Evolutionary conservation across 208 protist genomes (phyloP).

Genomic region (Leishmania guyanensis): DNA sequence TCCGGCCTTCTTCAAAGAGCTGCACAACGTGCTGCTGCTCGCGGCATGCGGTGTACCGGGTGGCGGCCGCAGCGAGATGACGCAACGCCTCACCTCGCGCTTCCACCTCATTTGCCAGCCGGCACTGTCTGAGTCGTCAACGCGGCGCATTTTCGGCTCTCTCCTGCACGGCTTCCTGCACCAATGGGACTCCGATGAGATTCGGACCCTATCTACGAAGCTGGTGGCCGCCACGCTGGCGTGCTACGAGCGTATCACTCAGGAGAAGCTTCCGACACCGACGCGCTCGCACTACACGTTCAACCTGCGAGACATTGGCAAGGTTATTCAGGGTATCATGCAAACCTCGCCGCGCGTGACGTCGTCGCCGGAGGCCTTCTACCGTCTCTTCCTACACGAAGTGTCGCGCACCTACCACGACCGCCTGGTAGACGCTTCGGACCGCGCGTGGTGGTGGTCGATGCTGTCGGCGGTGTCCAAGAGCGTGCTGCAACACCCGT

Average conservation of each 20-base stretch:
- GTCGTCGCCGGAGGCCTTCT: conserved; percentile 43
- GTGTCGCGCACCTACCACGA: conserved; percentile 96
- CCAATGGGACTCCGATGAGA: conserved; percentile 56
- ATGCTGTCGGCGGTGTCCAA: conserved; percentile 62
- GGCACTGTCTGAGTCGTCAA: conserved; percentile 83
- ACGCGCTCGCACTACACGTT: conserved; percentile 99
- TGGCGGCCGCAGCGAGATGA: conserved; percentile 94
- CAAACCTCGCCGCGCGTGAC: conserved; percentile 80
- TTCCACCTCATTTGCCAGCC: conserved; percentile 95
- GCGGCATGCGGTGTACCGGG: conserved; percentile 95
- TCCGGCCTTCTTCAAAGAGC: conserved; percentile 91
- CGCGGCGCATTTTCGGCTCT: conserved; percentile 95
- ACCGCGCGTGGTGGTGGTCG: conserved; percentile 93
- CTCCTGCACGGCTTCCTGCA: conserved; percentile 94
- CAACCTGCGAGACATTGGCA: conserved; percentile 98
- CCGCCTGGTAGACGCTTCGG: conserved; percentile 92
- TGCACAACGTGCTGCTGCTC: conserved; percentile 91
- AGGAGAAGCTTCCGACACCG: conserved; percentile 97
- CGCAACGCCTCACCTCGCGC: conserved; percentile 90
- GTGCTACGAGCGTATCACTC: conserved; percentile 94
- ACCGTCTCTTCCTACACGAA: conserved; percentile 96
- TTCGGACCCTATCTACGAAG: conserved; percentile 53
- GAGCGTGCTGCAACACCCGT: conserved; percentile 63
- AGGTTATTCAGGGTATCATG: conserved; percentile 97
- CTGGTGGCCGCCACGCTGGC: conserved; percentile 93